Conservation (phyloP, 169 alveolate genomes). For the Cryptosporidium andersoni region DNA sequence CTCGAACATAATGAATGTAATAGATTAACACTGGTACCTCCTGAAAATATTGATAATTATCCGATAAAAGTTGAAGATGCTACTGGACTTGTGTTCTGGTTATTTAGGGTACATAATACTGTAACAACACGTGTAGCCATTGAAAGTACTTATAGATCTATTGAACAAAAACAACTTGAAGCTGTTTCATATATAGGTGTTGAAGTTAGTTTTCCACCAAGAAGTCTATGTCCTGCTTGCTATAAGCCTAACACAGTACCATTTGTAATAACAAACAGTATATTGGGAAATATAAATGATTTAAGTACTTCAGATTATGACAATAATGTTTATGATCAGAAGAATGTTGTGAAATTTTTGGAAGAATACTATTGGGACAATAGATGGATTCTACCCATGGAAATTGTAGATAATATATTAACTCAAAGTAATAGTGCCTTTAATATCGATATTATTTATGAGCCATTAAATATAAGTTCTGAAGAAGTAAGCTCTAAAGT, state of each 20-base stretch:
- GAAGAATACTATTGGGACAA: constrained; percentile 58
- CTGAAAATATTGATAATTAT: constrained; percentile 16
- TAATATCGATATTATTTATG: too few species aligned
- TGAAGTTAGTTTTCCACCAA: constrained; percentile 44
- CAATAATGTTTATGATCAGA: constrained; percentile 36
- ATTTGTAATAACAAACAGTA: constrained; percentile 41
- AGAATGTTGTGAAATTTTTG: constrained; percentile 38
- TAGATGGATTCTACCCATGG: constrained; percentile 51
- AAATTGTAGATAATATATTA: too few species aligned
- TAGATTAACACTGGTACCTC: constrained; percentile 46
- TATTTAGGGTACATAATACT: constrained; percentile 44
- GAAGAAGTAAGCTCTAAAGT: too few species aligned
- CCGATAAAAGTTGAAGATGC: constrained; percentile 43
- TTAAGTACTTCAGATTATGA: constrained; percentile 33
- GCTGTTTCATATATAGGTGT: constrained; percentile 45
- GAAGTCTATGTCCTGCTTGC: constrained; percentile 23
- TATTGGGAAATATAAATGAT: constrained; percentile 25
- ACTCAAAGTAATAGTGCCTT: too few species aligned
- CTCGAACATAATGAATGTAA: constrained; percentile 50
- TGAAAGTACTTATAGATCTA: constrained; percentile 36
- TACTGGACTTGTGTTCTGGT: constrained; percentile 59
- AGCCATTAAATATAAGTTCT: too few species aligned
- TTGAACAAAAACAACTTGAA: constrained; percentile 30
- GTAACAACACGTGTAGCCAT: constrained; percentile 54
- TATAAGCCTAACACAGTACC: constrained; percentile 26